Conservation (phyloP, 1,139 yeast species). For the Yamadazyma pseudoaaseri region DNA sequence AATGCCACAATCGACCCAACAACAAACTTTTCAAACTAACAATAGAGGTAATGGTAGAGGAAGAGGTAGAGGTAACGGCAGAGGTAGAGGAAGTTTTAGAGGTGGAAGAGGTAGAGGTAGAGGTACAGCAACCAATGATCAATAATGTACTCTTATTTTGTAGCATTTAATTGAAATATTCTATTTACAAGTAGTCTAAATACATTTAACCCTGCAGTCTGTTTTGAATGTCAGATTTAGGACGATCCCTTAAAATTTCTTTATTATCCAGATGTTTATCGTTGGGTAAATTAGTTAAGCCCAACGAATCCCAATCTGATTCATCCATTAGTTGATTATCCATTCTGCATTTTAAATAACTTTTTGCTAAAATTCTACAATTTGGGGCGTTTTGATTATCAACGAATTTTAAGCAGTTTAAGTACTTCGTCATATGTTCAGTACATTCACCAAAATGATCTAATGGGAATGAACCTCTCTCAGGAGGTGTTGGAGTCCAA, state of each 20-base stretch:
- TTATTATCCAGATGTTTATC: too few relatives aligned
- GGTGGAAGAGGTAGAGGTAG: constrained; percentile 5
- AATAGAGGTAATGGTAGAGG: constrained; percentile 23
- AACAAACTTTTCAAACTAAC: constrained; percentile 10
- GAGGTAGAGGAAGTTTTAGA: constrained; percentile 6
- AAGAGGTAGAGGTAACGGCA: constrained; percentile 20
- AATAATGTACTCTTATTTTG: too few relatives aligned
- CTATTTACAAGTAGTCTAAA: too few relatives aligned
- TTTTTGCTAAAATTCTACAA: constrained; percentile 80
- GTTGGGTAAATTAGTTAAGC: constrained; percentile 57
- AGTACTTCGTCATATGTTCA: constrained; percentile 68
- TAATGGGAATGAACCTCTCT: constrained; percentile 91
- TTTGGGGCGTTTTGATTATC: constrained; percentile 85
- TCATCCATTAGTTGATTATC: constrained; percentile 81
- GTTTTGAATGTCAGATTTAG: too few relatives aligned
- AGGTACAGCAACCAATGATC: constrained; percentile 1
- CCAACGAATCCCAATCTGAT: constrained; percentile 80
- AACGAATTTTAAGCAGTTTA: constrained; percentile 76
- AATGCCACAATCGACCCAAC: constrained; percentile 7
- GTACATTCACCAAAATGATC: constrained; percentile 91
- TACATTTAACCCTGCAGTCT: too few relatives aligned
- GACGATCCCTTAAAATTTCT: too few relatives aligned
- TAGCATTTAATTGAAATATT: too few relatives aligned
- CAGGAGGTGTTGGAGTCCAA: constrained; percentile 90
- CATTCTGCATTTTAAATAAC: constrained; percentile 85